Evolutionary conservation across 257 asterid species (phyloP).

Genomic region (Solanum chiquidenum): DNA sequence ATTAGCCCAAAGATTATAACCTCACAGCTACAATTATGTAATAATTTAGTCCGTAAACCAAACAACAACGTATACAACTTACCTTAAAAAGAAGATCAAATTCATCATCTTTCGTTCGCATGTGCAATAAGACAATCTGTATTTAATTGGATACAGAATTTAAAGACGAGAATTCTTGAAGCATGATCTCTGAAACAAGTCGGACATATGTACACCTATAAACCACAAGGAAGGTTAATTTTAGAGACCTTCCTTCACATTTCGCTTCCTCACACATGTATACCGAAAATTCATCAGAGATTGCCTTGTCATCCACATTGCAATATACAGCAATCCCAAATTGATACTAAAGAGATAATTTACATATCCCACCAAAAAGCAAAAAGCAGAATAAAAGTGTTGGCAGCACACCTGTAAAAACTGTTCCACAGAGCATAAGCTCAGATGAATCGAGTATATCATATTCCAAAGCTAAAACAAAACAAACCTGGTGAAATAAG

Average conservation of each 20-base stretch:
- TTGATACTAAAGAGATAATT: neutral
- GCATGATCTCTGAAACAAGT: neutral
- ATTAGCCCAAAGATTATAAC: neutral
- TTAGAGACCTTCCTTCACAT: neutral
- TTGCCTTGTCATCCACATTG: neutral
- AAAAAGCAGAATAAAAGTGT: neutral
- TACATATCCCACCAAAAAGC: neutral
- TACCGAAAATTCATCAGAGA: neutral
- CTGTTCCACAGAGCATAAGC: neutral
- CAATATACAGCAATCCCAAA: neutral
- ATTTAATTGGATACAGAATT: neutral
- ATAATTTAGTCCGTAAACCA: neutral
- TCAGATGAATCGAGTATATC: neutral
- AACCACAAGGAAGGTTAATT: neutral
- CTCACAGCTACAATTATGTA: neutral
- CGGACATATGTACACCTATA: neutral
- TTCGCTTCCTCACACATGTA: neutral
- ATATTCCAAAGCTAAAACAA: neutral
- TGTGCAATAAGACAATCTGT: neutral
- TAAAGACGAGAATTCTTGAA: neutral
- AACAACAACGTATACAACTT: neutral
- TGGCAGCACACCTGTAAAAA: neutral
- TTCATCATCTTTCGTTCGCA: neutral
- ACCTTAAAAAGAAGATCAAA: neutral
- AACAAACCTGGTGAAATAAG: neutral